Evolutionary conservation across 148 eudicot species (phyloP).

Genomic region (Arbutus unedo): DNA sequence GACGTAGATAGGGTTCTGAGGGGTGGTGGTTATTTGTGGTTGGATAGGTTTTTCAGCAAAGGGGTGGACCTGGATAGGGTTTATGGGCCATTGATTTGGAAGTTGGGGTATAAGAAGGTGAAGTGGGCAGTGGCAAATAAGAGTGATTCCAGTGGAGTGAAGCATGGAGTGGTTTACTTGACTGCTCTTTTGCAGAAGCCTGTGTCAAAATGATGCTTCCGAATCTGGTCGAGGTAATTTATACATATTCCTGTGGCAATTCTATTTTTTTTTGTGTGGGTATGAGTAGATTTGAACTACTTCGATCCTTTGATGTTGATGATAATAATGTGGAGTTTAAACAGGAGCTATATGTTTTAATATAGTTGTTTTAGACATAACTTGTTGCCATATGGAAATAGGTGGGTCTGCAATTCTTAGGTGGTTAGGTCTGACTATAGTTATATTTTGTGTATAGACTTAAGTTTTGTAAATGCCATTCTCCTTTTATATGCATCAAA

Average conservation of each 20-base stretch:
- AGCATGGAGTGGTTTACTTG: slow-evolving; percentile 77
- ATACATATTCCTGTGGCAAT: not conserved
- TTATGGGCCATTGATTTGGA: slow-evolving; percentile 62
- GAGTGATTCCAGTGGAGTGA: slow-evolving; percentile 60
- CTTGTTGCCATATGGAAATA: not conserved
- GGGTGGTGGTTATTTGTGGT: slow-evolving; percentile 72
- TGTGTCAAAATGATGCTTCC: slow-evolving; percentile 41
- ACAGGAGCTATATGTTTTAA: not conserved
- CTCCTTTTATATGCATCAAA: not conserved
- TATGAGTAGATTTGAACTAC: not conserved
- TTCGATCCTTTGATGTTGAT: not conserved
- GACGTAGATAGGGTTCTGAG: slow-evolving; percentile 88
- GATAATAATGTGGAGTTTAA: not conserved
- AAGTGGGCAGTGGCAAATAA: slow-evolving; percentile 82
- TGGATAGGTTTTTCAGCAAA: slow-evolving; percentile 79
- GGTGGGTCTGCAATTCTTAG: not conserved
- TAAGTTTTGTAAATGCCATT: not conserved
- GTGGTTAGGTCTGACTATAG: not conserved
- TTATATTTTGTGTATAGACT: not conserved
- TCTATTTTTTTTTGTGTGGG: not conserved
- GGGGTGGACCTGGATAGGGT: slow-evolving; percentile 68
- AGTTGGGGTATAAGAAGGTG: slow-evolving; percentile 77
- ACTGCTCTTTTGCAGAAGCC: slow-evolving; percentile 94
- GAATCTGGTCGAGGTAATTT: slow-evolving; percentile 25
- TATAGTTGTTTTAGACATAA: not conserved